These are phyloP conservation scores for Apiospora saccharicola DNA, from an alignment of 2,329 filamentous ascomycete species.

Conservation along the genomic window DNA sequence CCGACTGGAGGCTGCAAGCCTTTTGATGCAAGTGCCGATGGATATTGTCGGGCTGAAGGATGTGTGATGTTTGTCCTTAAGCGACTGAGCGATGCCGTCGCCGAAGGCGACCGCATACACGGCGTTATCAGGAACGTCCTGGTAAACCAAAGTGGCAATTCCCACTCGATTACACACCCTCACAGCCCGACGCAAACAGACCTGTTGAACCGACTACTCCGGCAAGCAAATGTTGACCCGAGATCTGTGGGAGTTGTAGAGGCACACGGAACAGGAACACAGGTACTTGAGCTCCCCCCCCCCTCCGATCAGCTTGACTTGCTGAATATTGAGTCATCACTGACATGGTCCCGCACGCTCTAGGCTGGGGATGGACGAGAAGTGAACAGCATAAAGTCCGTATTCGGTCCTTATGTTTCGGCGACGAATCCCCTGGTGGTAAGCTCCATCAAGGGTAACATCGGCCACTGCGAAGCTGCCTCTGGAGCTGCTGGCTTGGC, in stretches of 20 bases:
- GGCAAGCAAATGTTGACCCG: slow-evolving; percentile 26
- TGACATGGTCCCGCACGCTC: background rate
- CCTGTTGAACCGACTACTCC: slow-evolving; percentile 27
- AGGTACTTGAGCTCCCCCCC: background rate
- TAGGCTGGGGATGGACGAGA: slow-evolving; percentile 30
- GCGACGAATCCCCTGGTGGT: slow-evolving; percentile 23
- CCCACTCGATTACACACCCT: slow-evolving; percentile 31
- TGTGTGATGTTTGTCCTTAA: slow-evolving; percentile 30
- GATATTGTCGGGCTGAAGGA: slow-evolving; percentile 31
- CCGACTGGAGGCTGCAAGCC: slow-evolving; percentile 30
- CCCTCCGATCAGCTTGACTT: background rate
- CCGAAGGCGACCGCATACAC: slow-evolving; percentile 30
- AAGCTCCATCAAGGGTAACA: slow-evolving; percentile 31
- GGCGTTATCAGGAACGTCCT: slow-evolving; percentile 29
- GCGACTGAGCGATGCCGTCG: slow-evolving; percentile 27
- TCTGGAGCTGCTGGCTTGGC: slow-evolving; percentile 30
- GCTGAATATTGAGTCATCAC: background rate
- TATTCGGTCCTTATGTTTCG: slow-evolving; percentile 23
- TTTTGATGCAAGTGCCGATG: slow-evolving; percentile 31
- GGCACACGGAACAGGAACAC: slow-evolving; percentile 28
- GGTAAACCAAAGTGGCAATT: slow-evolving; percentile 31
- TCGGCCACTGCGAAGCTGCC: slow-evolving; percentile 32
- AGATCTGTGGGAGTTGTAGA: slow-evolving; percentile 27
- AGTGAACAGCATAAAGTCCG: slow-evolving; percentile 27
- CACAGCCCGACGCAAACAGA: slow-evolving; percentile 28